Conservation (phyloP, 139 green algal genomes). For the Trebouxia sp. region DNA sequence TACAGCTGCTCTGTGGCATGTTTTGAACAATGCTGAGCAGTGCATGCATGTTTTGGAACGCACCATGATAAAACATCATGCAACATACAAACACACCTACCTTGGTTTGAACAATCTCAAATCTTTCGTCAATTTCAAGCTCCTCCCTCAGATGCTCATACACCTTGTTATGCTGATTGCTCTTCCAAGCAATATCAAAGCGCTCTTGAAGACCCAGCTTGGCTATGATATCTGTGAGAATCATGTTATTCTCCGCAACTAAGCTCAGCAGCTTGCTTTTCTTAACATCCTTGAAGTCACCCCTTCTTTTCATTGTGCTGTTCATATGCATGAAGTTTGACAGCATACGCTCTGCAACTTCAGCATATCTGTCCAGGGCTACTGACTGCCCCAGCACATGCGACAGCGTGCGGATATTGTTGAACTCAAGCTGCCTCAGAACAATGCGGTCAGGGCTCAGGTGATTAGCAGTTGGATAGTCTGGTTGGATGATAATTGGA, state of each 20-base stretch:
- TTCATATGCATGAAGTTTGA: conserved; percentile 63
- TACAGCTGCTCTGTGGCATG: too few species aligned
- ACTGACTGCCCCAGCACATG: conserved; percentile 63
- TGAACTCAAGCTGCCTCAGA: conserved; percentile 47
- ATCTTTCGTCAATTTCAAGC: conserved; percentile 64
- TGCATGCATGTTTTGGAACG: background rate
- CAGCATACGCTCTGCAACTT: conserved; percentile 58
- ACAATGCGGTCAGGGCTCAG: conserved; percentile 44
- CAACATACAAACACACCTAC: too few species aligned
- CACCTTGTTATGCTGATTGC: conserved; percentile 50
- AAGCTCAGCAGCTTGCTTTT: conserved; percentile 43
- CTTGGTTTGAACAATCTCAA: conserved; percentile 62
- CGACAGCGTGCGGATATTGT: conserved; percentile 60
- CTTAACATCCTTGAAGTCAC: conserved; percentile 48
- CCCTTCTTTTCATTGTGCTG: conserved; percentile 53
- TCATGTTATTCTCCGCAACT: conserved; percentile 66
- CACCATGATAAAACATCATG: background rate
- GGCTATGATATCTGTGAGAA: conserved; percentile 68
- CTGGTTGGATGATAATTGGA: conserved; percentile 34
- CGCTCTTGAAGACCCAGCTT: conserved; percentile 63
- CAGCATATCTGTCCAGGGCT: conserved; percentile 62
- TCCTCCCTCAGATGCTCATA: conserved; percentile 57
- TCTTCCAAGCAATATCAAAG: conserved; percentile 68
- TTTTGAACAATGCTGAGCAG: background rate
- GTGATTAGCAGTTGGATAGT: conserved; percentile 28